Conservation (phyloP, 2,329 filamentous ascomycete species). For the Sporothrix inflata region DNA sequence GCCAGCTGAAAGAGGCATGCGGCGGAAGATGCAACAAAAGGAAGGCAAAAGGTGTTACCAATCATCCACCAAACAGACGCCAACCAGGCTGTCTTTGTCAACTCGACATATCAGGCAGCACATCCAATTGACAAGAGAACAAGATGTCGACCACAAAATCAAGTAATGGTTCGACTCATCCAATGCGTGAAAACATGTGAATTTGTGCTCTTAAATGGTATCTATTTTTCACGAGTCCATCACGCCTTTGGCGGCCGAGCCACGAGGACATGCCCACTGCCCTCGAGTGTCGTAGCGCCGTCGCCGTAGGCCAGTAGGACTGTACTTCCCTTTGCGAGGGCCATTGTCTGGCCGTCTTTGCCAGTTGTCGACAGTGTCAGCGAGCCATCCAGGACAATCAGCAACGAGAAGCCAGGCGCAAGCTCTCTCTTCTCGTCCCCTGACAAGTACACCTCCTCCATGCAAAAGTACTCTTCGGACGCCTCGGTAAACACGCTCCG, state of each 20-base stretch:
- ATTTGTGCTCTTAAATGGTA: not conserved
- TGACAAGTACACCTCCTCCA: not conserved
- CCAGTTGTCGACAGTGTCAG: not conserved
- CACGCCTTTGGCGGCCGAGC: not conserved
- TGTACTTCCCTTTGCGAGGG: not conserved
- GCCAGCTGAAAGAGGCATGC: not conserved
- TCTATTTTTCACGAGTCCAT: not conserved
- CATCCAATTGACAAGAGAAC: not conserved
- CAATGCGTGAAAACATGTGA: not conserved
- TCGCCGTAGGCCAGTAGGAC: not conserved
- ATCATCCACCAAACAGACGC: constrained; percentile 7
- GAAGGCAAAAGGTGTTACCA: not conserved
- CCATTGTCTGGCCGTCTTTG: not conserved
- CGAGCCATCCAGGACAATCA: not conserved
- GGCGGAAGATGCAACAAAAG: not conserved
- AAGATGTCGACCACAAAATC: not conserved
- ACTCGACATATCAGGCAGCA: not conserved
- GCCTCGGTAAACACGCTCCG: not conserved
- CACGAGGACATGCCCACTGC: not conserved
- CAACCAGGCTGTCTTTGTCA: not conserved
- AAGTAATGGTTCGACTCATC: not conserved
- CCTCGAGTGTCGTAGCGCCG: not conserved
- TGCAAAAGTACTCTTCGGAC: not conserved
- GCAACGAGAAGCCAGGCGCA: not conserved
- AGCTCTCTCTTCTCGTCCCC: not conserved